Base-by-base conservation (phyloP, 116 monocot genomes). In the Iris pallida region DNA sequence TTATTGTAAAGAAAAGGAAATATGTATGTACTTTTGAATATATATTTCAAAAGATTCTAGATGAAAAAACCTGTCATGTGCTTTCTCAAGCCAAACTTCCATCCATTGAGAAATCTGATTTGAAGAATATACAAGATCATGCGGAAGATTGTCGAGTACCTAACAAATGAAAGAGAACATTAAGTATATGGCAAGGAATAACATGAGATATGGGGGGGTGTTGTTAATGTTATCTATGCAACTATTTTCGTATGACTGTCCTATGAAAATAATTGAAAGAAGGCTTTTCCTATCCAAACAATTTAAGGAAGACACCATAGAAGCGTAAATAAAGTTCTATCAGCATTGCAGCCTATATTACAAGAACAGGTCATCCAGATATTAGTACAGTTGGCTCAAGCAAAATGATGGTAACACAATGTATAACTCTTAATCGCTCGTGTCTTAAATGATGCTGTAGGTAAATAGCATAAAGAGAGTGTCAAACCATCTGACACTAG, bases 121-220 rank as follows among this genome's bases (percentile, higher is more conserved):
- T 73, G 81, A 76, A 6, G 90, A 90, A 80, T 81, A 90, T 55
- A 92, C 68, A 71, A 92, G 78, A 76, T 97, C 97, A 82, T 97
- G 97, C 66, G 97, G 97, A 80, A 97, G 92, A 84, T 97, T 97
- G 72, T 97, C 97, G 77, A 97, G 93, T 57, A 97, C 97, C 97
- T 97, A 63, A 65, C 47, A 62, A 9, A 45, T 16, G 40, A 68
- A 12, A 66, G 57, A 16, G 7, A 15, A 68, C 13, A 55, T 10
- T 51, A 55, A 65, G 18, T 30, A 47, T 42, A 10, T 20, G 5
- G 4, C 1, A 64, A 57, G 46, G 47, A 12, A 19, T 17, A 45
- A 20, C 47, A 54, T 16, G 16, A 55, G 20, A n/a, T n/a, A n/a
- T n/a, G n/a, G n/a, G n/a, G n/a, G n/a, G n/a, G n/a, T n/a, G n/a